Conservation (phyloP, 1,139 yeast genomes). For the Kodamaea sp. region DNA sequence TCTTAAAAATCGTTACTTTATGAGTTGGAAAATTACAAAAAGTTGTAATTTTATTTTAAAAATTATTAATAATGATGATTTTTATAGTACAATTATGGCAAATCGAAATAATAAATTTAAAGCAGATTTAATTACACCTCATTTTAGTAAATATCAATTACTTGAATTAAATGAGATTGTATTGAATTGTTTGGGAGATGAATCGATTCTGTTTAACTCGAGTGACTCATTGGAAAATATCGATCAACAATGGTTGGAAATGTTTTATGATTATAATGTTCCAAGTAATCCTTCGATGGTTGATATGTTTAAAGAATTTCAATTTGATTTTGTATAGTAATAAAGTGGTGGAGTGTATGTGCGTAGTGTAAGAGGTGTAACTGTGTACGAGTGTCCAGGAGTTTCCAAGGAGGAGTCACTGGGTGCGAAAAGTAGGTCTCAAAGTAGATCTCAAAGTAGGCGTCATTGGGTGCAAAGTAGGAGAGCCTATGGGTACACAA, state of each 20-base stretch:
- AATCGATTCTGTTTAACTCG: not conserved
- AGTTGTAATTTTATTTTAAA: constrained; percentile 8
- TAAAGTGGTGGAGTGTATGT: no score
- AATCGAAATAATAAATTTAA: constrained; percentile 6
- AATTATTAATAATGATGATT: constrained; percentile 9
- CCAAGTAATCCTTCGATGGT: constrained; percentile 8
- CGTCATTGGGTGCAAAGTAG: no score
- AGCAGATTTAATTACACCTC: constrained; percentile 6
- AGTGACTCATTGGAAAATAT: constrained; percentile 2
- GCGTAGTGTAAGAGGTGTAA: no score
- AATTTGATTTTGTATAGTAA: constrained; percentile 25
- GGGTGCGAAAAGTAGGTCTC: no score
- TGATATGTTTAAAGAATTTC: constrained; percentile 10
- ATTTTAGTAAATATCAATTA: constrained; percentile 8
- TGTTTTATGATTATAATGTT: constrained; percentile 6
- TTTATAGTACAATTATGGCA: constrained; percentile 9
- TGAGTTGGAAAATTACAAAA: constrained; percentile 11
- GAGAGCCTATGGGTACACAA: no score
- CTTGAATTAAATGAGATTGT: constrained; percentile 4
- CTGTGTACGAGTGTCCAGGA: no score
- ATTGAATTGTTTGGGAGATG: not conserved
- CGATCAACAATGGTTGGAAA: constrained; percentile 12
- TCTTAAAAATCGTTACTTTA: constrained; percentile 12
- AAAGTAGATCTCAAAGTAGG: no score
- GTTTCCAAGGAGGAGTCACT: no score